Evolutionary conservation across 495 filamentous ascomycete genomes (phyloP), one percentile per base, ranked within the genome.

Genomic region (Neohortaea acidophila): DNA sequence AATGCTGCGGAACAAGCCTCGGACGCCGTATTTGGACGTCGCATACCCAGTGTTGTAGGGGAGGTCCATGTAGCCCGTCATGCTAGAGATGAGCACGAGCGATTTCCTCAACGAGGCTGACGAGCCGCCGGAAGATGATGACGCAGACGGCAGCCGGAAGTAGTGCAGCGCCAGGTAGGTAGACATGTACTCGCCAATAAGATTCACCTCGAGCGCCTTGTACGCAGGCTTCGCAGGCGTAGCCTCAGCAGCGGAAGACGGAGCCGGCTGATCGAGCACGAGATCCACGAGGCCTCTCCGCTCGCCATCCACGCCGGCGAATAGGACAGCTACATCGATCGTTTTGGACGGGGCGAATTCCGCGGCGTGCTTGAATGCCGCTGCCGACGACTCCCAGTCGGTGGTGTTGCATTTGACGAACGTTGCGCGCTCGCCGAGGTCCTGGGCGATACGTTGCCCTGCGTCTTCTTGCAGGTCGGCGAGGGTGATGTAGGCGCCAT

Each of bases 81-180:
- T 35, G 9, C 36, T 42, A 18, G 48, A 33, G 4, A 51, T 25
- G 6, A 51, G 21, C 4, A 51, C 29, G 9, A 51, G 21, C 4
- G 48, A 36, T 28, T 51, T 51, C 40, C 41, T 43, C 36, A 47
- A 47, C 17, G 8, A 9, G 8, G 19, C 17, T n/a, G n/a, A n/a
- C n/a, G n/a, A n/a, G 9, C 30, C 8, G 14, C 15, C 21, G 3
- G 43, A 26, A 7, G 29, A 12, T 17, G 9, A 25, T 8, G 4
- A 21, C 18, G 12, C 25, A 21, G 38, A 10, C 13, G 43, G 43
- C 13, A 47, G 39, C 4, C 36, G 39, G 31, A 51, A 51, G 36
- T 47, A 51, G 38, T 51, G 45, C 20, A 51, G 11, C 2, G 48
- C 48, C 7, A 51, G 44, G 31, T 47, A 47, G 14, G 31, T 38